Conservation (phyloP, 2,329 filamentous ascomycete genomes). For the Diaporthe capsici region DNA sequence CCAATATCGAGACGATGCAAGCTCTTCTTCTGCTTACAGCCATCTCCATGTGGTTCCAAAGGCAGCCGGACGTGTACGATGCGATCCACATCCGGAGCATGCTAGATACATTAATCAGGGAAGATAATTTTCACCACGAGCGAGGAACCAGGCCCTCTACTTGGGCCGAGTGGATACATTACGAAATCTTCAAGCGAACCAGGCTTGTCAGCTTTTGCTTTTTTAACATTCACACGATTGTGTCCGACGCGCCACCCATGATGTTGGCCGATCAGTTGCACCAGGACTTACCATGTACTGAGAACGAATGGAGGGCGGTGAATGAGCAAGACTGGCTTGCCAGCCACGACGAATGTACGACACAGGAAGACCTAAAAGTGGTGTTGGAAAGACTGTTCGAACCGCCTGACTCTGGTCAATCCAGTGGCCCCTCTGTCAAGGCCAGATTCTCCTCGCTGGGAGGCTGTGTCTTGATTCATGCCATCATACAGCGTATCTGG, state of each 20-base stretch:
- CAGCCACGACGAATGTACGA: neutral
- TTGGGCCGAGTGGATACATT: slow-evolving; percentile 4
- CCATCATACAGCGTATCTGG: slow-evolving; percentile 9
- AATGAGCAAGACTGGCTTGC: neutral
- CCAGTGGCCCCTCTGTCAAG: neutral
- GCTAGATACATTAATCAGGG: neutral
- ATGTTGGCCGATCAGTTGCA: neutral
- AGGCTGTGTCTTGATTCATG: slow-evolving; percentile 11
- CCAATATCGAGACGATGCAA: neutral
- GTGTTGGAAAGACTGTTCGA: neutral
- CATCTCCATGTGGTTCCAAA: neutral
- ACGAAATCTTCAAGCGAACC: neutral
- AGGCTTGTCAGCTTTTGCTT: slow-evolving; percentile 1
- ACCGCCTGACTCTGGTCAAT: neutral
- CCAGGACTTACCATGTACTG: neutral
- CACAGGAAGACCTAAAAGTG: neutral
- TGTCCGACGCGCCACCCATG: slow-evolving; percentile 1
- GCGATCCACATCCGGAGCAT: neutral
- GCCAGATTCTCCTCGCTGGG: slow-evolving; percentile 9
- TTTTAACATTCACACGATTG: neutral
- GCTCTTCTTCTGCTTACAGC: neutral
- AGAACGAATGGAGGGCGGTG: slow-evolving; percentile 3
- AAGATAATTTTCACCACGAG: neutral
- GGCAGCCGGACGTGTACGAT: neutral
- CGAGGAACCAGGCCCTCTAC: neutral